Evolutionary conservation across 768 basidiomycete genomes (phyloP), one percentile per base, ranked within the genome.

Genomic region (Gymnopilus dilepis): DNA sequence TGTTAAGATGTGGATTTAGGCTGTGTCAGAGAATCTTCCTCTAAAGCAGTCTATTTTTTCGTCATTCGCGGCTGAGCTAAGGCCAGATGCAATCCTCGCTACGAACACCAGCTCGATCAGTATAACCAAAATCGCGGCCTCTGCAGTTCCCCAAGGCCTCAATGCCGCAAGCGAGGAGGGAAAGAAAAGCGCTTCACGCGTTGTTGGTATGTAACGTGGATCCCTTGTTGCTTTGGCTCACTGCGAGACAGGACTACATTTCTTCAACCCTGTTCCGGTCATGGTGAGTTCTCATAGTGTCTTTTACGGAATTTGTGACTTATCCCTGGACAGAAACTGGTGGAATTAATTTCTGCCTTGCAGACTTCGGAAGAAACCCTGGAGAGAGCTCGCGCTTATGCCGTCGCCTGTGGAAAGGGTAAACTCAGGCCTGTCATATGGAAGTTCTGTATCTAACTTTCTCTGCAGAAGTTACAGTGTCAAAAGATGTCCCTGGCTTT

Each of bases 241-340:
- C 26, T 56, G 26, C 13, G 7, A 24, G 21, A 42, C 51, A 94
- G 93, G 89, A 12, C 78, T 97, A 41, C 95, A 97, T 73, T 97
- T 95, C 80, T 97, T 97, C 80, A 97, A 98, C 70, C 96, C 96
- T 4, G 96, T 97, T 4, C 96, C 96, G 2, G 92, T 97, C 31
- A 97, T 97, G 95, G 92, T 93, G 70, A 53, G 84, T 65, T 12
- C 17, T 34, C 42, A 22, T 47, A 11, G 7, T 33, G 3, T 34
- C n/a, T n/a, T 50, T 34, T 37, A 21, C 15, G 28, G 47, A 24
- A 37, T 8, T 5, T 24, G n/a, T 53, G 55, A 30, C 55, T 31
- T 31, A 50, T 13, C 19, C 26, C 8, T 9, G 37, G 4, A 17
- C 65, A 92, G 94, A 92, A 91, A 89, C 79, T 97, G 6, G 95